A percentile compares a stretch with the other conserved stretches of the same genome.
Evolutionary conservation across 345 rosid species (phyloP).

Genomic region (Theobroma cacao): DNA sequence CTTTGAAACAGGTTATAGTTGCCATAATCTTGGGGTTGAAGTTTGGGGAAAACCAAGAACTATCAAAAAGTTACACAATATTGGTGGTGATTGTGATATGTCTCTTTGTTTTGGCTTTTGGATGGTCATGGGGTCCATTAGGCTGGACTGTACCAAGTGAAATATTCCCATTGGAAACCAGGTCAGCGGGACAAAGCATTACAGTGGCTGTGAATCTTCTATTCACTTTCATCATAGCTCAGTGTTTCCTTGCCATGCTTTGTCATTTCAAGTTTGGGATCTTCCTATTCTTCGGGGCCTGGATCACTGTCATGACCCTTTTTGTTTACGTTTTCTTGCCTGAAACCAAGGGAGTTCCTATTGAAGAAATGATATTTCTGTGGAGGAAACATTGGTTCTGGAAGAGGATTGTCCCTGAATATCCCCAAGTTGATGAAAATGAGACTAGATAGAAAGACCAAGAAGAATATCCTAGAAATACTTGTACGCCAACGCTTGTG

Average conservation of each 20-base stretch:
- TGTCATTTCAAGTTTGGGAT: constrained; percentile 81
- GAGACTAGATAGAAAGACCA: not conserved
- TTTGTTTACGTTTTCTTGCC: constrained; percentile 74
- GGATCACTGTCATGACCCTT: constrained; percentile 76
- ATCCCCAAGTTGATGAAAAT: constrained; percentile 23
- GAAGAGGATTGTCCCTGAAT: constrained; percentile 56
- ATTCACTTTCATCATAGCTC: constrained; percentile 84
- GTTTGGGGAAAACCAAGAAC: constrained; percentile 60
- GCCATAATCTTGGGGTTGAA: constrained; percentile 74
- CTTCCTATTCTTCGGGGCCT: constrained; percentile 84
- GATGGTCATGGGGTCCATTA: constrained; percentile 98
- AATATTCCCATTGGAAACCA: constrained; percentile 78
- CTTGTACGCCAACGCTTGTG: not conserved
- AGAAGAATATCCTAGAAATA: not conserved
- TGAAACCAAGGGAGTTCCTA: constrained; percentile 89
- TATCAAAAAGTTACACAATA: constrained; percentile 64
- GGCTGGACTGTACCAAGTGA: constrained; percentile 98
- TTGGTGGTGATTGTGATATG: constrained; percentile 73
- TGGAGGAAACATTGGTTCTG: constrained; percentile 98
- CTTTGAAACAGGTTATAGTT: constrained; percentile 52
- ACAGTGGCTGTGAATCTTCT: constrained; percentile 91
- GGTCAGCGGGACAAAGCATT: constrained; percentile 91
- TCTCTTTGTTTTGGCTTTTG: constrained; percentile 85
- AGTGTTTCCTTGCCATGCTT: constrained; percentile 68
- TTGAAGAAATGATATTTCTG: constrained; percentile 82